Base-by-base conservation (phyloP, 768 basidiomycete genomes). In the Panus rudis region DNA sequence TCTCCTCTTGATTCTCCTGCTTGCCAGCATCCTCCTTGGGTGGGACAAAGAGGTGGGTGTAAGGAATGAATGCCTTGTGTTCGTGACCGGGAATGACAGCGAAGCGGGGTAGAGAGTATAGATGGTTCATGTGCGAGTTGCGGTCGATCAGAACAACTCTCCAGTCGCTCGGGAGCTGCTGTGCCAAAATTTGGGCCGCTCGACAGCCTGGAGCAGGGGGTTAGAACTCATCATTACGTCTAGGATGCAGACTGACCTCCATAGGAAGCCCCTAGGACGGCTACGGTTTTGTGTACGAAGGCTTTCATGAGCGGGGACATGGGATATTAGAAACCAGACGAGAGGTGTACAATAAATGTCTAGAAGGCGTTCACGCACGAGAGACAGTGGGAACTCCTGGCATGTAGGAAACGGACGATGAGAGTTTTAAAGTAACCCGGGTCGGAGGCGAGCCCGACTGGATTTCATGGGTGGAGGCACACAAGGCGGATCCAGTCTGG, bases 41-140 rank as follows among this genome's bases (percentile, higher is more conserved):
- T 25, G 16, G 20, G 39, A 32, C 37, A 53, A 78, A 75, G 38
- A 79, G 56, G 30, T 71, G 71, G 39, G 63, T 59, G 52, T 74
- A 78, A 0, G 80, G 78, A 48, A 82, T 71, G 57, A 83, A 82
- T 21, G 78, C 78, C 65, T 81, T 82, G 60, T 81, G 74, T 59
- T 79, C 78, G 50, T 80, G 75, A 16, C 74, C 72, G 30, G 76
- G 67, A 4, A 81, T 66, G 17, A 79, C 72, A 14, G 77, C 71
- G 40, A 73, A 70, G 40, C 79, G 65, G 4, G 79, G 74, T 30
- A 81, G 66, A 23, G 75, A 72, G 56, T 81, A 84, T 1, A 79
- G 39, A 26, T 42, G 42, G 38, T 37, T 43, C 10, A 64, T 72
- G 47, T 58, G 78, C 71, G 71, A 73, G 54, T 84, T 81, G 37